Percentiles rank a stretch among this genome's conserved stretches.
Evolutionary conservation across 75 land plant species (phyloP).

Genomic region (Picea sitchensis): DNA sequence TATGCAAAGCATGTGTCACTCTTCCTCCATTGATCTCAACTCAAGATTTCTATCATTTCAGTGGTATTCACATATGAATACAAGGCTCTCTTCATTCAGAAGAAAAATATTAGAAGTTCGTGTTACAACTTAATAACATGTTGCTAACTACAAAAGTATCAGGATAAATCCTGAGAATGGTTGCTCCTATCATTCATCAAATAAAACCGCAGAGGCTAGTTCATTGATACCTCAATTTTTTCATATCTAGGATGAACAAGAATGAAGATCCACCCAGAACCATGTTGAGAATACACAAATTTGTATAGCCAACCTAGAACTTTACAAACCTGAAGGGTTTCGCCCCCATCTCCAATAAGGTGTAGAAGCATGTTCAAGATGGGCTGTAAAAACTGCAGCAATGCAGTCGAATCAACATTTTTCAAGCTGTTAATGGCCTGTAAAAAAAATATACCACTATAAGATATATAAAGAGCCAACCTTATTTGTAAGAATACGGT

Average conservation of each 20-base stretch:
- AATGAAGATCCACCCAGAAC: background rate
- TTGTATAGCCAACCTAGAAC: slow-evolving; percentile 3
- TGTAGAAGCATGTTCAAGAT: slow-evolving; percentile 95
- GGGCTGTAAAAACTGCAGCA: slow-evolving; percentile 96
- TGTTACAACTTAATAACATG: slow-evolving; percentile 4
- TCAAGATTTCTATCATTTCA: background rate
- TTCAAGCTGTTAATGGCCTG: slow-evolving; percentile 99
- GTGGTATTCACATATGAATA: background rate
- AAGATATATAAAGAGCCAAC: background rate
- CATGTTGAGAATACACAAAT: background rate
- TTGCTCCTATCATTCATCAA: background rate
- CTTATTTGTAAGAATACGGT: background rate
- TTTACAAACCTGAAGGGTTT: slow-evolving; percentile 87
- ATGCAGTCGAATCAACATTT: slow-evolving; percentile 94
- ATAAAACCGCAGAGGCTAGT: background rate
- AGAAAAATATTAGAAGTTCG: background rate
- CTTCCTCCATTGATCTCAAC: background rate
- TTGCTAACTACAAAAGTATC: background rate
- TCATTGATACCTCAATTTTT: background rate
- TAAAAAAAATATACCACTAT: slow-evolving; percentile 1
- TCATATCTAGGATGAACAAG: background rate
- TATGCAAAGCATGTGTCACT: background rate
- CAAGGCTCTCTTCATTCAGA: background rate
- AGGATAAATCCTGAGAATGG: background rate
- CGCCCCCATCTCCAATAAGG: slow-evolving; percentile 97